phyloP scores from a whole-genome alignment of 2,329 filamentous ascomycete species.

The Sporothrix pseudoabietina region DNA sequence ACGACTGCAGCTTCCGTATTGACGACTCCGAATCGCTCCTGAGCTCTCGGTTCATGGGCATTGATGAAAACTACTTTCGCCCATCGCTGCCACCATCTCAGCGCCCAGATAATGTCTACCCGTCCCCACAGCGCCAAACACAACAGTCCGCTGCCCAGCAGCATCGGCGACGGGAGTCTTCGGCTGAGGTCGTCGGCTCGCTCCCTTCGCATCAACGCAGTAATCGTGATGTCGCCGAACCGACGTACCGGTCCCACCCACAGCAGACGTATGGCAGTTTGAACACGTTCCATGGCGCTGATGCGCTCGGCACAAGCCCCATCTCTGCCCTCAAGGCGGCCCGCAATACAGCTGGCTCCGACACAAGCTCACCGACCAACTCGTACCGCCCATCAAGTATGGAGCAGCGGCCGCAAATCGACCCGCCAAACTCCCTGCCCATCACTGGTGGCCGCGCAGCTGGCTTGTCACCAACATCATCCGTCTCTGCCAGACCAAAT shows the following conservation, averaged over 20 bases:
- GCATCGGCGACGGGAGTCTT: conserved; percentile 41
- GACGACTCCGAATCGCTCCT: conserved; percentile 89
- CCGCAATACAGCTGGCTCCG: conserved; percentile 58
- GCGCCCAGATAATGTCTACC: conserved; percentile 44
- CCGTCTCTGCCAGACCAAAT: conserved; percentile 41
- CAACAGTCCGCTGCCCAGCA: conserved; percentile 23
- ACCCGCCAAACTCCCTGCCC: conserved; percentile 57
- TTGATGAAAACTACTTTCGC: conserved; percentile 83
- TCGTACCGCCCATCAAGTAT: conserved; percentile 51
- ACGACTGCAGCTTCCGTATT: conserved; percentile 85
- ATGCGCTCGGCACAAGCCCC: conserved; percentile 76
- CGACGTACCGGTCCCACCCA: conserved; percentile 37
- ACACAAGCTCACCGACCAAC: conserved; percentile 60
- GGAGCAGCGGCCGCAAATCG: conserved; percentile 41
- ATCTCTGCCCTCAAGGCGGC: conserved; percentile 79
- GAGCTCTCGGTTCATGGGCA: conserved; percentile 89
- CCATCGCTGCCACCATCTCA: conserved; percentile 65
- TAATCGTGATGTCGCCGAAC: conserved; percentile 55
- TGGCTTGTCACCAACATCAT: conserved; percentile 21
- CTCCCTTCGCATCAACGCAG: conserved; percentile 66
- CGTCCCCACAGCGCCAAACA: conserved; percentile 6
- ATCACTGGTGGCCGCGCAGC: conserved; percentile 42
- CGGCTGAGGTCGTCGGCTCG: conserved; percentile 66
- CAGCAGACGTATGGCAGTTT: conserved; percentile 84
- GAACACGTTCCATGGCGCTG: conserved; percentile 85